These are phyloP conservation scores for Ophiostoma montium DNA, from an alignment of 2,329 filamentous ascomycete species.

Conservation along the genomic window DNA sequence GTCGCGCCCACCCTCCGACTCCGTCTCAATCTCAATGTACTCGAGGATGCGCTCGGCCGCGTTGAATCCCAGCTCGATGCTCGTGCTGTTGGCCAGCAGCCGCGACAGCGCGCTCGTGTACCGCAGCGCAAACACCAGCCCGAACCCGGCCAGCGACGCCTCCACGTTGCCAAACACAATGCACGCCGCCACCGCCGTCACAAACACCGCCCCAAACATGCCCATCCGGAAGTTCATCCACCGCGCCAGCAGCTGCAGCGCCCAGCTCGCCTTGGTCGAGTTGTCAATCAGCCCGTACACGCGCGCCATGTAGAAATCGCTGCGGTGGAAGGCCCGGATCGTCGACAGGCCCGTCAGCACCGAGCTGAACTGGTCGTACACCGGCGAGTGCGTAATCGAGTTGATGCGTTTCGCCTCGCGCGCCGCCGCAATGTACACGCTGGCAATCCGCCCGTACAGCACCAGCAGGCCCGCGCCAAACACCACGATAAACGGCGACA, in stretches of 20 bases:
- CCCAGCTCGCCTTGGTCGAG: slow-evolving; percentile 20
- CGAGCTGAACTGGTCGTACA: slow-evolving; percentile 28
- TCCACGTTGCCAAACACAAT: slow-evolving; percentile 23
- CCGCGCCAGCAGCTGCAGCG: slow-evolving; percentile 18
- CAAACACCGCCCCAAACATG: slow-evolving; percentile 25
- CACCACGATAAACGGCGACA: slow-evolving; percentile 23
- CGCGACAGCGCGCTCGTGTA: slow-evolving; percentile 22
- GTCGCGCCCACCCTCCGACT: slow-evolving; percentile 21
- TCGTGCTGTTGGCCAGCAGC: slow-evolving; percentile 23
- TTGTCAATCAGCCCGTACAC: slow-evolving; percentile 22
- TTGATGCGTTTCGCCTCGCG: slow-evolving; percentile 28
- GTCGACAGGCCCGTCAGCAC: slow-evolving; percentile 27
- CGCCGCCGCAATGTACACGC: slow-evolving; percentile 23
- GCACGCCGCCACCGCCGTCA: slow-evolving; percentile 22
- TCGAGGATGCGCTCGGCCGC: slow-evolving; percentile 29
- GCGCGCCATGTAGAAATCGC: slow-evolving; percentile 22
- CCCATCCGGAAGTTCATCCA: slow-evolving; percentile 27
- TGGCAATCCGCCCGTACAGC: slow-evolving; percentile 22
- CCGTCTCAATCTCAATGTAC: slow-evolving; percentile 26
- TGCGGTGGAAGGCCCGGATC: slow-evolving; percentile 26
- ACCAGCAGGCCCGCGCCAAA: slow-evolving; percentile 22
- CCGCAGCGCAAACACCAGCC: slow-evolving; percentile 25
- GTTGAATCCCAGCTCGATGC: slow-evolving; percentile 28
- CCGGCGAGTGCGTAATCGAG: slow-evolving; percentile 26
- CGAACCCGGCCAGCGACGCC: slow-evolving; percentile 27